Percentiles rank a stretch among this genome's conserved stretches.
Evolutionary conservation across 768 basidiomycete genomes (phyloP).

Genomic region (Kondoa malvinella): DNA sequence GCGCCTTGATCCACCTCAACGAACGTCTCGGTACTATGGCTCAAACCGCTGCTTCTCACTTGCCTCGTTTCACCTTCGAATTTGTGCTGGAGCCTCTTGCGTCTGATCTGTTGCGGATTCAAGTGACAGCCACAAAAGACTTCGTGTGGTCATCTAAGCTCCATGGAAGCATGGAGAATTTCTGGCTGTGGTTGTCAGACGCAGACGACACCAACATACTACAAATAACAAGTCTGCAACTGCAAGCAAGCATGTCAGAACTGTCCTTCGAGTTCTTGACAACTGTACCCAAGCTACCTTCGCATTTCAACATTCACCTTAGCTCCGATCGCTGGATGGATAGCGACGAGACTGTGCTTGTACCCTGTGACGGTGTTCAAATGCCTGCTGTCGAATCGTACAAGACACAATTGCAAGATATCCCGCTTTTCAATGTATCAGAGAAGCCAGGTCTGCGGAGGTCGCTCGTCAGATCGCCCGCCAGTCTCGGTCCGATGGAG

Average conservation of each 20-base stretch:
- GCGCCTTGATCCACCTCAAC: conserved; percentile 67
- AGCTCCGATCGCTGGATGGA: conserved; percentile 88
- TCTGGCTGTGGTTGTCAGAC: conserved; percentile 94
- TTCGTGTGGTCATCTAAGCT: conserved; percentile 67
- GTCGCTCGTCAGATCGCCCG: conserved; percentile 38
- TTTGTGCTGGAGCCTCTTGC: conserved; percentile 65
- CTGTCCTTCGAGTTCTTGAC: conserved; percentile 64
- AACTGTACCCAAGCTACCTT: conserved; percentile 48
- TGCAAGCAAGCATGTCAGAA: conserved; percentile 47
- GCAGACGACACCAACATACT: conserved; percentile 61
- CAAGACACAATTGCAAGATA: conserved; percentile 32
- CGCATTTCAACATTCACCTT: conserved; percentile 54
- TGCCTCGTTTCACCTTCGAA: conserved; percentile 53
- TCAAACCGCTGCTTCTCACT: conserved; percentile 59
- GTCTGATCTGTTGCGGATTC: conserved; percentile 63
- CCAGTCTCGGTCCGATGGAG: conserved; percentile 65
- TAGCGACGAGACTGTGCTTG: conserved; percentile 53
- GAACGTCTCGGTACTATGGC: conserved; percentile 65
- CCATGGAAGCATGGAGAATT: conserved; percentile 64
- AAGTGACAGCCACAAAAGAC: conserved; percentile 43
- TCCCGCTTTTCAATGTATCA: conserved; percentile 48
- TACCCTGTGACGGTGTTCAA: conserved; percentile 49
- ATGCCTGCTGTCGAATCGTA: conserved; percentile 44
- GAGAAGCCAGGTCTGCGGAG: conserved; percentile 39
- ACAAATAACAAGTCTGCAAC: conserved; percentile 54